phyloP scores from a whole-genome alignment of 139 green algal genomes.

The Limnomonas spitsbergensis region DNA sequence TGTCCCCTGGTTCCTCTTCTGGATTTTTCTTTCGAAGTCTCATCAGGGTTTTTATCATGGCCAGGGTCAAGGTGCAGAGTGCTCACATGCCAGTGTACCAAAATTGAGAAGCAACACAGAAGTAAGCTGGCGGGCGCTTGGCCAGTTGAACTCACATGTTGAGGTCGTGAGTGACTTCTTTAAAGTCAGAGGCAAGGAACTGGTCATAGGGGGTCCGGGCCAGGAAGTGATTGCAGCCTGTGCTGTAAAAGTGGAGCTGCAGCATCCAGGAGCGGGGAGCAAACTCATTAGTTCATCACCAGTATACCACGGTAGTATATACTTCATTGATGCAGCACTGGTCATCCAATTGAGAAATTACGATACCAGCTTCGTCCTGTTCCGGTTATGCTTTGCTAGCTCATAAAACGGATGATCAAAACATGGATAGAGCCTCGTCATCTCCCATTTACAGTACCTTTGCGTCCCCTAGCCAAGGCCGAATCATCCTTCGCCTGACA shows the following conservation, averaged over 20 bases:
- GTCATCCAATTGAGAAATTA: no score
- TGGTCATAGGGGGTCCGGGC: conserved; percentile 69
- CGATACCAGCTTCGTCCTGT: no score
- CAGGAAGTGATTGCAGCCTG: conserved; percentile 23
- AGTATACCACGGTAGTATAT: no score
- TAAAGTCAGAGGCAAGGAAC: conserved; percentile 69
- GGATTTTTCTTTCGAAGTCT: neutral
- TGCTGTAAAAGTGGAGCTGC: conserved; percentile 63
- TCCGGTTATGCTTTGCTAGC: neutral
- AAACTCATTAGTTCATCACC: neutral
- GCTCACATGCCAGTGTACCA: neutral
- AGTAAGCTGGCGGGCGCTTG: neutral
- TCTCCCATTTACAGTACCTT: no score
- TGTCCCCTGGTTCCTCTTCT: no score
- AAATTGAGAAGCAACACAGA: neutral
- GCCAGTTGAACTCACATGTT: conserved; percentile 16
- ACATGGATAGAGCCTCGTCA: no score
- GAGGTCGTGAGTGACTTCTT: conserved; percentile 23
- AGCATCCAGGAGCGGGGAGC: conserved; percentile 38
- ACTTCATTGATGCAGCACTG: no score
- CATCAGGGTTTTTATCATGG: neutral
- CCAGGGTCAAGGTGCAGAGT: neutral
- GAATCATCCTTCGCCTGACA: no score
- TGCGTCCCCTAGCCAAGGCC: no score
- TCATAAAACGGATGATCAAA: neutral